Conservation (phyloP, 805 yeast genomes). For the Cephaloascus albidus region DNA sequence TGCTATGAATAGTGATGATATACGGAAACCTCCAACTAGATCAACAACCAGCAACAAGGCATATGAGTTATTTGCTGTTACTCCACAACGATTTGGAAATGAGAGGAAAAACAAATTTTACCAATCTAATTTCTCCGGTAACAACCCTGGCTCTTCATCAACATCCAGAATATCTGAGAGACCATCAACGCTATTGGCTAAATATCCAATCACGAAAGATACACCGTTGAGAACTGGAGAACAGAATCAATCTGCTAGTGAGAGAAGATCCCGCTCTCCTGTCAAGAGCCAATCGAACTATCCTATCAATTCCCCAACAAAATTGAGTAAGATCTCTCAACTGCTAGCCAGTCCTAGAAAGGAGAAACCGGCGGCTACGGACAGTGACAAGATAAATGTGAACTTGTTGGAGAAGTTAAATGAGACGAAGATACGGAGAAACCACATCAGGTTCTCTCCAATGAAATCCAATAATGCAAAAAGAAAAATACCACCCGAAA, state of each 20-base stretch:
- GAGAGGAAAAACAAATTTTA: neutral
- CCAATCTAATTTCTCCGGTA: neutral
- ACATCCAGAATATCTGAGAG: neutral
- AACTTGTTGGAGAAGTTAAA: neutral
- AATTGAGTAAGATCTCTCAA: neutral
- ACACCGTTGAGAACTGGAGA: neutral
- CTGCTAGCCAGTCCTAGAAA: neutral
- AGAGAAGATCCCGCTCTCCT: neutral
- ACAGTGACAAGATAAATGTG: neutral
- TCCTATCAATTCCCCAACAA: neutral
- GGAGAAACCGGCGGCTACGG: no score
- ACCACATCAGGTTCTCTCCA: no score
- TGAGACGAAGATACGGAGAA: neutral
- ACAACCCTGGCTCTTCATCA: neutral
- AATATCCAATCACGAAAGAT: no score
- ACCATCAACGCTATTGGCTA: neutral
- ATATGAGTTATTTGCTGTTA: neutral
- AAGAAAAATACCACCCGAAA: neutral
- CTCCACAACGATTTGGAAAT: neutral
- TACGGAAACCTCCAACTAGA: neutral
- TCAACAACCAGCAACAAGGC: neutral
- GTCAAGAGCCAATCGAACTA: neutral
- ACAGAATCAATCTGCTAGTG: no score
- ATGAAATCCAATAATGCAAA: neutral
- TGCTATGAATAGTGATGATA: neutral